phyloP scores from a whole-genome alignment of 1,139 yeast species.

The Diutina scorzettiae region DNA sequence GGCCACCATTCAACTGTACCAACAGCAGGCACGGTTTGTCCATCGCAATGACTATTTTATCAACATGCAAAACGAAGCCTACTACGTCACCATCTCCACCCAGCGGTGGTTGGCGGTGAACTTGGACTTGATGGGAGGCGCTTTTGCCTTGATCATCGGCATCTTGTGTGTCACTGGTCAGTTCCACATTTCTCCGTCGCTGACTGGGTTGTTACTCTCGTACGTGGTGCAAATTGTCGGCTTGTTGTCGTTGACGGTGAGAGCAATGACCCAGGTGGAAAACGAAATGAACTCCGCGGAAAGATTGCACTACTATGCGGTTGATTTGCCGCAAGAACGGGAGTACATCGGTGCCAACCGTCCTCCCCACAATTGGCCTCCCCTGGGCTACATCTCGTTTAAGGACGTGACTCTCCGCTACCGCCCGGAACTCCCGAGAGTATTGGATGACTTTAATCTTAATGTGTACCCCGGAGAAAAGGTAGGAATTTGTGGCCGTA shows the following conservation, averaged over 20 bases:
- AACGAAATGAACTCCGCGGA: constrained; percentile 12
- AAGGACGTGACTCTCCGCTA: constrained; percentile 52
- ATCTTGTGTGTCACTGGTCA: constrained; percentile 11
- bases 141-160: constrained; percentile 9
- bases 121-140: constrained; percentile 27
- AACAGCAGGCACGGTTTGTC: constrained; percentile 33
- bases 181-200: constrained; percentile 11
- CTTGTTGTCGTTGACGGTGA: constrained; percentile 10
- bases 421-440: constrained; percentile 66
- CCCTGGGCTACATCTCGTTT: constrained; percentile 41
- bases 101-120: constrained; percentile 74
- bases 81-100: constrained; percentile 50
- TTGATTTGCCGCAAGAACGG: constrained; percentile 12
- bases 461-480: constrained; percentile 42
- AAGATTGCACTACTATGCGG: constrained; percentile 11
- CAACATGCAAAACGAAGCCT: constrained; percentile 62
- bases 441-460: constrained; percentile 43
- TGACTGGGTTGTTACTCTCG: constrained; percentile 11
- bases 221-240: constrained; percentile 12
- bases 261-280: constrained; percentile 11
- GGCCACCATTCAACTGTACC: constrained; percentile 30
- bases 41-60: constrained; percentile 35
- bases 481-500: constrained; percentile 68
- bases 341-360: constrained; percentile 15
- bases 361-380: constrained; percentile 53